A percentile compares a stretch with the other conserved stretches of the same genome.
Conservation (phyloP, 768 basidiomycete genomes). For the Tephrocybe sp. region DNA sequence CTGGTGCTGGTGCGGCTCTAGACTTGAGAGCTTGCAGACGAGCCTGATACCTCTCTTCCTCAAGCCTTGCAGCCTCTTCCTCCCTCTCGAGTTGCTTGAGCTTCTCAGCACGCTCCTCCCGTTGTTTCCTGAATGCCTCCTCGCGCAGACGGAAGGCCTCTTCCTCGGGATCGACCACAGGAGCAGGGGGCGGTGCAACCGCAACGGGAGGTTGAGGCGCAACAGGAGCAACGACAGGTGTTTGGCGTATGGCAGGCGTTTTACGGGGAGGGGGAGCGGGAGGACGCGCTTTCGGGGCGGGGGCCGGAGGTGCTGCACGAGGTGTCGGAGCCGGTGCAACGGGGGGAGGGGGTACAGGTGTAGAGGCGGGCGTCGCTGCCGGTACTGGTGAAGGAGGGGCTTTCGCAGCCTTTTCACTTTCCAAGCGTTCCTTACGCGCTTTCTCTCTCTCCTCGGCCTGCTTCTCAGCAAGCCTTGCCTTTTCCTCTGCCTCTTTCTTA, state of each 20-base stretch:
- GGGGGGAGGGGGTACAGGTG: conserved; percentile 34
- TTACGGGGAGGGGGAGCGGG: conserved; percentile 35
- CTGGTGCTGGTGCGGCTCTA: conserved; percentile 23
- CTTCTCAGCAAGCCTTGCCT: conserved; percentile 72
- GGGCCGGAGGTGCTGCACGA: conserved; percentile 27
- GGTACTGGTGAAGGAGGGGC: conserved; percentile 31
- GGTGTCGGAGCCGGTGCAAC: conserved; percentile 36
- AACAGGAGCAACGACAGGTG: conserved; percentile 22
- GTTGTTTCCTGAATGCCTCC: conserved; percentile 67
- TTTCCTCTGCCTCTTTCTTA: conserved; percentile 90
- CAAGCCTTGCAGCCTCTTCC: conserved; percentile 44
- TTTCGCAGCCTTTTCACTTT: conserved; percentile 66
- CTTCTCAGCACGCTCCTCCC: conserved; percentile 69
- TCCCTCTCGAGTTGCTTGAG: conserved; percentile 65
- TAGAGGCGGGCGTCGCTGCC: conserved; percentile 19
- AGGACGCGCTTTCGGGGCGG: conserved; percentile 29
- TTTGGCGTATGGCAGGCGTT: conserved; percentile 26
- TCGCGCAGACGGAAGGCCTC: conserved; percentile 66
- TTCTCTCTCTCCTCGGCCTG: conserved; percentile 81
- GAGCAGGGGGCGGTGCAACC: conserved; percentile 25
- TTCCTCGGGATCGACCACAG: conserved; percentile 77
- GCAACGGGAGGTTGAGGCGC: conserved; percentile 16
- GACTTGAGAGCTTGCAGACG: conserved; percentile 39
- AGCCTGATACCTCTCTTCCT: conserved; percentile 39
- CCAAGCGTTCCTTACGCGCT: conserved; percentile 69